Evolutionary conservation across 1,284 basidiomycete genomes (phyloP), one percentile per base, ranked within the genome.

Genomic region (Ganoderma lucidum): DNA sequence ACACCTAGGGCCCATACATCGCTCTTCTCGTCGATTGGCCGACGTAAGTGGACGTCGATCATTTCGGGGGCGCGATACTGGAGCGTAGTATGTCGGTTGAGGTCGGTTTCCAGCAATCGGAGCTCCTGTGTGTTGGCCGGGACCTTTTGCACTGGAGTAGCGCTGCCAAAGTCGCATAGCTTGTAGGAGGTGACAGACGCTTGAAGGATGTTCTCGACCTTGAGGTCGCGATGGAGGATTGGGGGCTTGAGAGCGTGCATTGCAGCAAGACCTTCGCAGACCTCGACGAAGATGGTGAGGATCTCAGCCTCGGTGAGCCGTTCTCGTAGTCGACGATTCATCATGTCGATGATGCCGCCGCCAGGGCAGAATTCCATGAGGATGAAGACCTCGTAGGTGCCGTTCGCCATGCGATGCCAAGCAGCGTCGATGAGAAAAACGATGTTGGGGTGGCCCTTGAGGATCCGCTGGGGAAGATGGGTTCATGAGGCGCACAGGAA

Each of bases 271-370:
- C 95, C 92, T 82, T 97, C 96, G 78, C 94, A 96, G 28, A 96
- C 94, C 77, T 98, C 96, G 35, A 96, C 93, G 80, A 99, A 99
- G 78, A 99, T 99, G 80, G 96, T 95, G 63, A 99, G 87, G 76
- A 99, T 99, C 81, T 99, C 98, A 37, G 91, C 87, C 81, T 99
- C 98, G 2, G 95, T 95, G 60, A 99, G 86, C 32, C 98, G 90
- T 80, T 99, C 96, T 63, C 97, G 90, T 51, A 99, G 86, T 62
- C 97, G 89, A 75, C 96, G 91, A 82, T 99, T 99, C 93, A 99
- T 95, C 90, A 99, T 95, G 82, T 99, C 98, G 81, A 99, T 99
- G 76, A 99, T 98, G 51, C 98, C 98, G 35, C 98, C 98, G 58
- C 96, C 91, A 10, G 88, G 85, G 80, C 96, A 98, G 81, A 93